Percentiles rank a stretch among this genome's conserved stretches.
Conservation (phyloP, 257 asterid genomes). For the Ligustrum vulgare region DNA sequence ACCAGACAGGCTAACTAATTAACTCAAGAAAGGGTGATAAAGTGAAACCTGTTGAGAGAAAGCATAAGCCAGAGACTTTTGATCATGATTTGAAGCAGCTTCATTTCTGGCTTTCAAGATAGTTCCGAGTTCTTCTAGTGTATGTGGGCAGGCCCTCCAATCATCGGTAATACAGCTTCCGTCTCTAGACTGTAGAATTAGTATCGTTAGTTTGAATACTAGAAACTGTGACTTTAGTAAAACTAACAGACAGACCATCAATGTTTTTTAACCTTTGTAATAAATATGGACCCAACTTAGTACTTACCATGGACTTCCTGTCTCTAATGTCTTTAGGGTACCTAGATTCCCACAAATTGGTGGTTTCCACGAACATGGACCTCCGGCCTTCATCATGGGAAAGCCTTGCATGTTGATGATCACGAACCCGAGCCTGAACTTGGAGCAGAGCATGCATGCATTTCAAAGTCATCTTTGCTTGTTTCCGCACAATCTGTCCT, state of each 20-base stretch:
- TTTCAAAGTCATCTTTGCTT: constrained; percentile 80
- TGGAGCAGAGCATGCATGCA: constrained; percentile 94
- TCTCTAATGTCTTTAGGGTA: constrained; percentile 55
- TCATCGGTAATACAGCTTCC: constrained; percentile 62
- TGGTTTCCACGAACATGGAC: constrained; percentile 74
- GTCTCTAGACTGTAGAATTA: constrained; percentile 54
- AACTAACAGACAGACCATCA: background rate
- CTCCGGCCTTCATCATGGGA: constrained; percentile 76
- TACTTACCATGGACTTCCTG: constrained; percentile 57
- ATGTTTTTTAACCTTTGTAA: background rate
- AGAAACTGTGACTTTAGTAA: too few relatives aligned
- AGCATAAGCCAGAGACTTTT: constrained; percentile 59
- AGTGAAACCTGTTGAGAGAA: constrained; percentile 63
- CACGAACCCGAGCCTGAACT: constrained; percentile 83
- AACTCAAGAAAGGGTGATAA: background rate
- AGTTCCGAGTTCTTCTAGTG: constrained; percentile 75
- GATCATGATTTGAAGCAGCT: constrained; percentile 55
- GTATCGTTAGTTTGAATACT: background rate
- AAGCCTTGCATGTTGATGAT: constrained; percentile 76
- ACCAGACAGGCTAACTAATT: too few relatives aligned
- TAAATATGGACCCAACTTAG: constrained; percentile 1
- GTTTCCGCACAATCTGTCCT: constrained; percentile 89
- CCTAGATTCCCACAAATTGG: constrained; percentile 63
- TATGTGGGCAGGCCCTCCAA: constrained; percentile 69
- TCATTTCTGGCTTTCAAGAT: constrained; percentile 68